phyloP scores from a whole-genome alignment of 441 rosid species.

The Corymbia citriodora region DNA sequence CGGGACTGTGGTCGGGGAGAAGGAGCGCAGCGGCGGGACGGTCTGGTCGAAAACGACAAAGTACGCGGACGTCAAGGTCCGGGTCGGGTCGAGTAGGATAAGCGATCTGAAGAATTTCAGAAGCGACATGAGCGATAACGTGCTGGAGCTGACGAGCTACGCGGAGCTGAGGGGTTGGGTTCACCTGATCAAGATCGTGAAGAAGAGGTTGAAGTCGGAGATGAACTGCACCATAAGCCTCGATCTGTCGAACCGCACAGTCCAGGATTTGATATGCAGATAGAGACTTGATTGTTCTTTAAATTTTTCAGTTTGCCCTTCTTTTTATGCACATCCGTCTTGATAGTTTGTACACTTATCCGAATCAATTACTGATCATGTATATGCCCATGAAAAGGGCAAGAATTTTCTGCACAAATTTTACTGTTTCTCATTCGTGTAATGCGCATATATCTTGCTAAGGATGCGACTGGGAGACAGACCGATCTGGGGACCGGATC shows the following conservation, averaged over 20 bases:
- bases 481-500: no score
- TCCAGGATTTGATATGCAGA: background rate
- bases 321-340: background rate
- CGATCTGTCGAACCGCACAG: background rate
- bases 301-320: background rate
- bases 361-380: no score
- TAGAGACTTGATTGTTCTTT: background rate
- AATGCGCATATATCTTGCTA: background rate
- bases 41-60: background rate
- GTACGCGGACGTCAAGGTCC: background rate
- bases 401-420: background rate
- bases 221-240: constrained; percentile 7
- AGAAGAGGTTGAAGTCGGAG: background rate
- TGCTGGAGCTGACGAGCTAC: background rate
- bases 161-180: constrained; percentile 1
- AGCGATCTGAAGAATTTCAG: background rate
- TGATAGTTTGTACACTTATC: no score
- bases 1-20: no score
- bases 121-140: background rate
- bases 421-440: background rate
- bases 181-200: background rate
- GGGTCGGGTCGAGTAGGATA: background rate
- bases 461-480: no score
- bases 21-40: no score
- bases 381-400: background rate